Conservation (phyloP, 768 basidiomycete species). For the Naematelia aurantialba region DNA sequence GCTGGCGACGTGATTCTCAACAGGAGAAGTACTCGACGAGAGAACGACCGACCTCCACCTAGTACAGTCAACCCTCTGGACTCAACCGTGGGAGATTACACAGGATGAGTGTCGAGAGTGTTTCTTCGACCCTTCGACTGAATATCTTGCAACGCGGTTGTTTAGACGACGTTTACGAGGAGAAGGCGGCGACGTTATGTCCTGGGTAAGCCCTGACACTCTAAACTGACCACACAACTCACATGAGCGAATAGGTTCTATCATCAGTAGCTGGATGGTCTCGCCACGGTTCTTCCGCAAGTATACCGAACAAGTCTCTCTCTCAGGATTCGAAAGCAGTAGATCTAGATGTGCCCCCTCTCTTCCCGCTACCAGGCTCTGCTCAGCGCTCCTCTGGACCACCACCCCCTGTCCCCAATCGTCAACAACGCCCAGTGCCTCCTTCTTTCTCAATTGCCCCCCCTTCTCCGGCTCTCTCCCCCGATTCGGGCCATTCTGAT, state of each 20-base stretch:
- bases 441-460: slow-evolving; percentile 32
- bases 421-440: slow-evolving; percentile 7
- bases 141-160: too few species aligned
- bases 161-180: too few species aligned
- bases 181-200: slow-evolving; percentile 9
- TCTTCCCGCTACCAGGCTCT: slow-evolving; percentile 50
- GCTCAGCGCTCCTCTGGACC: slow-evolving; percentile 45
- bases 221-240: background rate
- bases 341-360: slow-evolving; percentile 45
- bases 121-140: too few species aligned
- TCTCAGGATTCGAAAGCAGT: slow-evolving; percentile 21
- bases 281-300: slow-evolving; percentile 10
- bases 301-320: background rate
- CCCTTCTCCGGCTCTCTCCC: slow-evolving; percentile 26
- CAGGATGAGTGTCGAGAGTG: background rate
- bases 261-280: slow-evolving; percentile 25
- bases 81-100: background rate
- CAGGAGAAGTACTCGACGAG: background rate
- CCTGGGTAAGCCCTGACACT: slow-evolving; percentile 15
- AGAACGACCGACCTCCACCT: slow-evolving; percentile 6
- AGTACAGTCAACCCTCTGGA: background rate
- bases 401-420: slow-evolving; percentile 3
- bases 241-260: slow-evolving; percentile 10
- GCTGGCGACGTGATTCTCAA: background rate
- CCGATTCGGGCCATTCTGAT: slow-evolving; percentile 26